A percentile compares a stretch with the other conserved stretches of the same genome.
phyloP scores from a whole-genome alignment of 352 stramenopile species.

The Globisporangium acanthophoron region DNA sequence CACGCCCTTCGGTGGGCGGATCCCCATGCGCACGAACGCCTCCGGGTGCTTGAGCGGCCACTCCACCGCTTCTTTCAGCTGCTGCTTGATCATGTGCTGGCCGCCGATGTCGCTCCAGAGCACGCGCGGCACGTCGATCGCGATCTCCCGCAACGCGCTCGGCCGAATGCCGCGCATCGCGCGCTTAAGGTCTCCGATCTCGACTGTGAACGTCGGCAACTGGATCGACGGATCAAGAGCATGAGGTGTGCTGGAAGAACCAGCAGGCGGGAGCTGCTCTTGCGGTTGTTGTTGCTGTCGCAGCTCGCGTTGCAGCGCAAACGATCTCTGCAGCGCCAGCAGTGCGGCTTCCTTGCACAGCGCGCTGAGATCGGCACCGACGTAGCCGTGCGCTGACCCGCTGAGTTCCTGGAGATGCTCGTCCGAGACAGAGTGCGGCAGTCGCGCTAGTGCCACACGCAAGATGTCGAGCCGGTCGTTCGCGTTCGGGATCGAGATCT shows the following conservation, averaged over 20 bases:
- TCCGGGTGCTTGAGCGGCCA: slow-evolving; percentile 96
- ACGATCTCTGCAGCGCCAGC: slow-evolving; percentile 52
- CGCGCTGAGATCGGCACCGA: slow-evolving; percentile 75
- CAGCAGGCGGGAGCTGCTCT: neutral
- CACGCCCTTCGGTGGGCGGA: slow-evolving; percentile 95
- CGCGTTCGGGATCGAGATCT: slow-evolving; percentile 95
- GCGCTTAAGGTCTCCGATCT: slow-evolving; percentile 85
- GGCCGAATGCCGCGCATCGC: slow-evolving; percentile 91
- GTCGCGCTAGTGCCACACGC: slow-evolving; percentile 84
- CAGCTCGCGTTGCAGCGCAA: slow-evolving; percentile 4
- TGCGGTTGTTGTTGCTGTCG: neutral
- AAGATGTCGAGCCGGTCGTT: slow-evolving; percentile 92
- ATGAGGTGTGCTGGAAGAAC: neutral
- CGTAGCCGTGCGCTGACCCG: slow-evolving; percentile 94
- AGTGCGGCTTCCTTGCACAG: slow-evolving; percentile 76
- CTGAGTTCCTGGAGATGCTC: slow-evolving; percentile 91
- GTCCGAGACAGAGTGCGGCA: slow-evolving; percentile 72
- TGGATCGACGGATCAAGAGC: slow-evolving; percentile 12
- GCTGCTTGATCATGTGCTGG: slow-evolving; percentile 96
- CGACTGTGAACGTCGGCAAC: slow-evolving; percentile 43
- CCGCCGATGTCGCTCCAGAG: slow-evolving; percentile 98
- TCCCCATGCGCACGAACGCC: slow-evolving; percentile 97
- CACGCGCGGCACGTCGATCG: slow-evolving; percentile 96
- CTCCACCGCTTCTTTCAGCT: slow-evolving; percentile 97
- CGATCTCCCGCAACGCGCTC: slow-evolving; percentile 95